These are phyloP conservation scores for Gliomastix tumulicola DNA, from an alignment of 2,329 filamentous ascomycete genomes.

Conservation along the genomic window DNA sequence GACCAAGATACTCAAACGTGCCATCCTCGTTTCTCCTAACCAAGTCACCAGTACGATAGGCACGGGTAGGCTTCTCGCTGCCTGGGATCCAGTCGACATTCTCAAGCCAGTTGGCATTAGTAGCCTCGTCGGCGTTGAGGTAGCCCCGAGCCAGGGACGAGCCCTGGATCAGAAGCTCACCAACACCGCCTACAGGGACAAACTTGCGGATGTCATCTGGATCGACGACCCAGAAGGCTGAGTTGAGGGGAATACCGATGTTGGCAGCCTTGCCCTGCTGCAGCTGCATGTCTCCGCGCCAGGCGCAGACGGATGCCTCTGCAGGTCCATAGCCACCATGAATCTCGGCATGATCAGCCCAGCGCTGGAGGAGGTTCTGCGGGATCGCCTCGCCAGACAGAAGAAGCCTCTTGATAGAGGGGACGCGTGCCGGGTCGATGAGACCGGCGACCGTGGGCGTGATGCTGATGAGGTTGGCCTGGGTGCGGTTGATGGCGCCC, in stretches of 20 bases:
- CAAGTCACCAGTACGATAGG: slow-evolving; percentile 79
- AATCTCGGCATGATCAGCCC: slow-evolving; percentile 9
- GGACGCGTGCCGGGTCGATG: slow-evolving; percentile 8
- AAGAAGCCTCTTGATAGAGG: slow-evolving; percentile 5
- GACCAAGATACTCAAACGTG: slow-evolving; percentile 64
- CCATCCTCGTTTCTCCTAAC: slow-evolving; percentile 74
- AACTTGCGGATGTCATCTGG: slow-evolving; percentile 6
- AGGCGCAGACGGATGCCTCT: slow-evolving; percentile 15
- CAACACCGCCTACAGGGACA: slow-evolving; percentile 9
- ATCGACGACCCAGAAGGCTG: slow-evolving; percentile 10
- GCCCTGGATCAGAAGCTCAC: slow-evolving; percentile 13
- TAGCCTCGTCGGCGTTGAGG: slow-evolving; percentile 1
- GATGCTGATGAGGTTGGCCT: slow-evolving; percentile 5
- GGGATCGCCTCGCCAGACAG: slow-evolving; percentile 8
- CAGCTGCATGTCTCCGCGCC: neutral
- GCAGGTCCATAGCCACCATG: slow-evolving; percentile 33
- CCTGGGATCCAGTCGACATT: slow-evolving; percentile 55
- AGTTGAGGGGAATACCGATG: slow-evolving; percentile 4
- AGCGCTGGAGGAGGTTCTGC: slow-evolving; percentile 3
- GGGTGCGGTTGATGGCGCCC: neutral
- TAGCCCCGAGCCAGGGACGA: slow-evolving; percentile 11
- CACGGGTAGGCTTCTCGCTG: slow-evolving; percentile 59
- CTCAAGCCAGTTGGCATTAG: slow-evolving; percentile 4
- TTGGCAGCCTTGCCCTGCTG: slow-evolving; percentile 7
- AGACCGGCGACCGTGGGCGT: slow-evolving; percentile 10